A percentile compares a stretch with the other conserved stretches of the same genome.
phyloP scores from a whole-genome alignment of 495 filamentous ascomycete species.

The Barbatosphaeria neglecta region DNA sequence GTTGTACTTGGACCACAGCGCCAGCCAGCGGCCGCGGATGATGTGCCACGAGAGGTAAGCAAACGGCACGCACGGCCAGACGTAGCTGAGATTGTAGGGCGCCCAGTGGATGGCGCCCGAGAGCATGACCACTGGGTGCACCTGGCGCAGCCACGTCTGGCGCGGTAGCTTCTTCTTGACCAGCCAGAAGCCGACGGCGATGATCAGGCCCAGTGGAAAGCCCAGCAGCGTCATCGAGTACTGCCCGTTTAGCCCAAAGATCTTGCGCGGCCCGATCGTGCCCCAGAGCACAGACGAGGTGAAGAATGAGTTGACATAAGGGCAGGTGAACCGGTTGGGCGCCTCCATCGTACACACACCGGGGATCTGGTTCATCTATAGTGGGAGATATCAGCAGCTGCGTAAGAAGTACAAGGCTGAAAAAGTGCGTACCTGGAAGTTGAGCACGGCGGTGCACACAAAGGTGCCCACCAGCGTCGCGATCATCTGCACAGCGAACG shows the following conservation, averaged over 20 bases:
- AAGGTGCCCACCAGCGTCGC: conserved; percentile 25
- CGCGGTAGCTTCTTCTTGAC: conserved; percentile 17
- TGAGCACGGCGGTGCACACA: conserved; percentile 19
- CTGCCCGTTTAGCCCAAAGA: conserved; percentile 25
- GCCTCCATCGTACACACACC: conserved; percentile 26
- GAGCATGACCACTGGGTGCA: conserved; percentile 29
- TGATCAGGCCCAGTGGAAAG: conserved; percentile 23
- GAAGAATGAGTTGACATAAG: conserved; percentile 31
- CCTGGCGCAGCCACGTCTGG: conserved; percentile 20
- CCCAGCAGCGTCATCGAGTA: conserved; percentile 24
- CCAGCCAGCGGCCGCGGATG: conserved; percentile 21
- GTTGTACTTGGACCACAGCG: conserved; percentile 35
- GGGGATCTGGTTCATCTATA: conserved; percentile 11
- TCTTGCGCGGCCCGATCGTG: conserved; percentile 31
- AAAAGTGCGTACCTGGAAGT: conserved; percentile 21
- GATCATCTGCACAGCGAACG: conserved; percentile 32
- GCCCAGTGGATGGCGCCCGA: conserved; percentile 21
- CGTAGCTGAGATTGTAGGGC: conserved; percentile 24
- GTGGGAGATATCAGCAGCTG: background rate
- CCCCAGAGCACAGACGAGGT: conserved; percentile 34
- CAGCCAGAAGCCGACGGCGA: conserved; percentile 19
- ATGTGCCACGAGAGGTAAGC: conserved; percentile 25
- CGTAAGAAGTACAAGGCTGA: background rate
- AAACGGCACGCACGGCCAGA: conserved; percentile 28
- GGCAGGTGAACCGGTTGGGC: conserved; percentile 28